Evolutionary conservation across 2,329 filamentous ascomycete genomes (phyloP).

Genomic region (Coniosporium tulheliwenetii): DNA sequence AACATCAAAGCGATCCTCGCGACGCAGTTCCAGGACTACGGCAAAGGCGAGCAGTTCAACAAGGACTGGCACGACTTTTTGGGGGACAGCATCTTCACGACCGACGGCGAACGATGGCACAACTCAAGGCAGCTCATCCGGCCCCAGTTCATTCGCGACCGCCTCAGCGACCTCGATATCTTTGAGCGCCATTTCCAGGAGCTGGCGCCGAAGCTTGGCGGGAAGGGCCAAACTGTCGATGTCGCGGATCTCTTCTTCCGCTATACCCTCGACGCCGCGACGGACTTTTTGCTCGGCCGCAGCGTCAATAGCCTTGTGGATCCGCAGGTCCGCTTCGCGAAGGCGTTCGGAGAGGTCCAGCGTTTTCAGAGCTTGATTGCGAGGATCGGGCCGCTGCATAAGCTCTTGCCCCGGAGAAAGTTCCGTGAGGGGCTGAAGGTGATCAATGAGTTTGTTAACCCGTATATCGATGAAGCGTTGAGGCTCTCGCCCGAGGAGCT

Average conservation of each 20-base stretch:
- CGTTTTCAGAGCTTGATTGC: constrained; percentile 53
- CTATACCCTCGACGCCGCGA: constrained; percentile 73
- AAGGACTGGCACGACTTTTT: constrained; percentile 60
- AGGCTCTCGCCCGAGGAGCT: constrained; percentile 56
- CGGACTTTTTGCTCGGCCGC: constrained; percentile 70
- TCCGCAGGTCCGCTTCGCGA: constrained; percentile 53
- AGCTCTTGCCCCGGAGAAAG: constrained; percentile 44
- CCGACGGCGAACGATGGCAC: constrained; percentile 68
- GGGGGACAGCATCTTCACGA: constrained; percentile 55
- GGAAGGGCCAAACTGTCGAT: constrained; percentile 39
- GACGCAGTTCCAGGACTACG: constrained; percentile 71
- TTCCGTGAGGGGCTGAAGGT: constrained; percentile 50
- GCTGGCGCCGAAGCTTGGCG: constrained; percentile 48
- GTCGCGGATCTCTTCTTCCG: constrained; percentile 67
- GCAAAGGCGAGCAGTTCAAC: constrained; percentile 65
- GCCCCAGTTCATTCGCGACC: constrained; percentile 75
- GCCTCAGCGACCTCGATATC: constrained; percentile 64
- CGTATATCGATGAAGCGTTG: constrained; percentile 62
- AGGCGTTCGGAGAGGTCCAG: constrained; percentile 69
- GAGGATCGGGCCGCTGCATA: constrained; percentile 47
- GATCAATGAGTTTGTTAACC: constrained; percentile 62
- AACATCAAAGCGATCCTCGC: constrained; percentile 88
- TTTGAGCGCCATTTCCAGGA: constrained; percentile 67
- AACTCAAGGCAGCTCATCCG: constrained; percentile 65
- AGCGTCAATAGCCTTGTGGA: constrained; percentile 48